phyloP scores from a whole-genome alignment of 108 stramenopile genomes.

The Aurantiochytrium sp. region DNA sequence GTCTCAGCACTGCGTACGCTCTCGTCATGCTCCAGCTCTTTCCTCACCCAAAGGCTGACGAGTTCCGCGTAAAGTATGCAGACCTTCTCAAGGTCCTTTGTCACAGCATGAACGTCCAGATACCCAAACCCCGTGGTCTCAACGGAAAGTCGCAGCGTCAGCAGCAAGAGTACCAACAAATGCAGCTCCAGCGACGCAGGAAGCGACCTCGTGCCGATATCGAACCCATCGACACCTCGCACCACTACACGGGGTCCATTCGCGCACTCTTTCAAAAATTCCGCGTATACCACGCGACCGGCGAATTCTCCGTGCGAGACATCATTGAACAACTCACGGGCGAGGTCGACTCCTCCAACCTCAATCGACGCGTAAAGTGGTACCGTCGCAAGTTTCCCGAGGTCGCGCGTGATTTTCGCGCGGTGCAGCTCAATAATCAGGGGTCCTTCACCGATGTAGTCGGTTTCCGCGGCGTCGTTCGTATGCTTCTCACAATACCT shows the following conservation, averaged over 20 bases:
- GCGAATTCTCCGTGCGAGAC: not conserved
- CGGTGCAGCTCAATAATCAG: not conserved
- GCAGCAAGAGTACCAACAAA: not conserved
- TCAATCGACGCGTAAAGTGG: not conserved
- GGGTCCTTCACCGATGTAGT: not conserved
- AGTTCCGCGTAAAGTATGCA: not conserved
- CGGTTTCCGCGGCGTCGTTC: not conserved
- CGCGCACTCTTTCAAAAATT: not conserved
- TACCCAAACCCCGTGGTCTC: not conserved
- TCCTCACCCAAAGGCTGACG: not conserved
- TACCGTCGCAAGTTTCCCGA: not conserved
- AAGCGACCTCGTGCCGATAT: not conserved
- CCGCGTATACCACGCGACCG: not conserved
- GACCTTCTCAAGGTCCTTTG: not conserved
- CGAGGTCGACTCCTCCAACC: not conserved
- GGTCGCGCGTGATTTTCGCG: not conserved
- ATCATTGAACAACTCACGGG: not conserved
- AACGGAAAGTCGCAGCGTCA: not conserved
- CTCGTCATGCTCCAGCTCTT: not conserved
- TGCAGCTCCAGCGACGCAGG: not conserved
- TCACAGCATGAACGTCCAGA: not conserved
- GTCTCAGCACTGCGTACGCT: not conserved
- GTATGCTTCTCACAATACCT: not conserved
- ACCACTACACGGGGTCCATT: not conserved
- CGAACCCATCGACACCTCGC: not conserved